These are phyloP conservation scores for Artemisia princeps DNA, from an alignment of 140 eudicot species.

Conservation along the genomic window DNA sequence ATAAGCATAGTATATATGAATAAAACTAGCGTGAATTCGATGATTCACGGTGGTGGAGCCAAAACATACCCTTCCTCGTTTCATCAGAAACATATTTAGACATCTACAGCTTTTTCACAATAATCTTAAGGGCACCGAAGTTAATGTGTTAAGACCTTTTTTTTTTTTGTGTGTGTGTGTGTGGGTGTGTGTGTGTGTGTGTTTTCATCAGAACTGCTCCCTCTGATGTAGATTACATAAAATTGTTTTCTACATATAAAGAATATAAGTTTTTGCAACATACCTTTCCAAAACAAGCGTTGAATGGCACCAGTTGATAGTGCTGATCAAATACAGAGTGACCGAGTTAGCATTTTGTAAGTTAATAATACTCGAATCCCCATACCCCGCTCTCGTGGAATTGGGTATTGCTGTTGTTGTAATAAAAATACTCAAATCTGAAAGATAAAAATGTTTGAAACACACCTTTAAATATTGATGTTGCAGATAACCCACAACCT, in stretches of 20 bases:
- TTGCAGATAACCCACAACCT: constrained; percentile 50
- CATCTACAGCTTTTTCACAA: too few species aligned
- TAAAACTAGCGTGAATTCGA: neutral
- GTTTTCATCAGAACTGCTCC: too few species aligned
- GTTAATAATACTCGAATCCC: neutral
- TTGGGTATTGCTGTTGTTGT: too few species aligned
- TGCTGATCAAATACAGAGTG: constrained; percentile 27
- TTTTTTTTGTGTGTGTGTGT: too few species aligned
- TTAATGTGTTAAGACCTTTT: too few species aligned
- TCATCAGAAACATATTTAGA: too few species aligned
- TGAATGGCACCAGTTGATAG: constrained; percentile 29
- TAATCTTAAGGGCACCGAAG: too few species aligned
- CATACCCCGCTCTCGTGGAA: too few species aligned
- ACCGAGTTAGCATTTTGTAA: constrained; percentile 8
- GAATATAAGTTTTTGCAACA: neutral
- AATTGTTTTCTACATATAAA: neutral
- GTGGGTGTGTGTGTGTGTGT: too few species aligned
- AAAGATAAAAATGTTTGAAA: neutral
- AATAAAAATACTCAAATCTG: neutral
- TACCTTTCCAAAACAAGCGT: constrained; percentile 59
- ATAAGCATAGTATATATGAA: neutral
- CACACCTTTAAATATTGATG: constrained; percentile 57
- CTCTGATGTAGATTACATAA: too few species aligned
- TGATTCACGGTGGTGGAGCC: too few species aligned
- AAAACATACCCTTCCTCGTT: too few species aligned